phyloP scores from a whole-genome alignment of 306 rosid genomes.

The Comarum palustre region DNA sequence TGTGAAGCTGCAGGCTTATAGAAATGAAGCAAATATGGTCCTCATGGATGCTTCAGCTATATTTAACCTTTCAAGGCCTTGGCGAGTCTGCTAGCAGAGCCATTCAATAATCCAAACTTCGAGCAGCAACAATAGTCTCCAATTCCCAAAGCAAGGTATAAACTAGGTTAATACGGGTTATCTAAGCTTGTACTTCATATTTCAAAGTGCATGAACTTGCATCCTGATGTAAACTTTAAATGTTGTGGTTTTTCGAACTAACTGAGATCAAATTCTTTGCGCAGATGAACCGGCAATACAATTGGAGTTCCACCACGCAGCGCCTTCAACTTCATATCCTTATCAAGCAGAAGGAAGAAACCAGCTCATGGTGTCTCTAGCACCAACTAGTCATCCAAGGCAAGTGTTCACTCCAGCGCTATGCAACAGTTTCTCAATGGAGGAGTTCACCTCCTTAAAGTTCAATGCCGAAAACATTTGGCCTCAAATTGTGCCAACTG shows the following conservation, averaged over 20 bases:
- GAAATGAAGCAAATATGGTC: slow-evolving; percentile 17
- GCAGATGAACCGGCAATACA: slow-evolving; percentile 35
- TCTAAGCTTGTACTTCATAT: neutral
- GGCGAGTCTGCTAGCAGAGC: slow-evolving; percentile 22
- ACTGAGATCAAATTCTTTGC: slow-evolving; percentile 4
- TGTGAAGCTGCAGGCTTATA: slow-evolving; percentile 23
- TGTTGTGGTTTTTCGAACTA: neutral
- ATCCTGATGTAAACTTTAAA: neutral
- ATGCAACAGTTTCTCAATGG: slow-evolving; percentile 19
- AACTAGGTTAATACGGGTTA: neutral
- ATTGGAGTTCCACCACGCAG: slow-evolving; percentile 13
- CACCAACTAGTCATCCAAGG: slow-evolving; percentile 17
- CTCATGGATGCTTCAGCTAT: slow-evolving; percentile 20
- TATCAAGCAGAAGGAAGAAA: slow-evolving; percentile 22
- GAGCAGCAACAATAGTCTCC: slow-evolving; percentile 23
- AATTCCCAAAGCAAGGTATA: slow-evolving; percentile 37
- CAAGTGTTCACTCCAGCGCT: slow-evolving; percentile 8
- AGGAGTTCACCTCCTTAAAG: slow-evolving; percentile 19
- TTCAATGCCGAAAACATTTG: slow-evolving; percentile 26
- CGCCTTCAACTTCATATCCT: slow-evolving; percentile 24
- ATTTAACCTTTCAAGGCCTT: slow-evolving; percentile 18
- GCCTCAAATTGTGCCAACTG: slow-evolving; percentile 15
- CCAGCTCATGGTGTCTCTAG: slow-evolving; percentile 14
- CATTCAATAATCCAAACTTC: slow-evolving; percentile 21
- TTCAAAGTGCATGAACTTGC: neutral